Base-by-base conservation (phyloP, 2,329 filamentous ascomycete species). In the Dactylellina leptospora region DNA sequence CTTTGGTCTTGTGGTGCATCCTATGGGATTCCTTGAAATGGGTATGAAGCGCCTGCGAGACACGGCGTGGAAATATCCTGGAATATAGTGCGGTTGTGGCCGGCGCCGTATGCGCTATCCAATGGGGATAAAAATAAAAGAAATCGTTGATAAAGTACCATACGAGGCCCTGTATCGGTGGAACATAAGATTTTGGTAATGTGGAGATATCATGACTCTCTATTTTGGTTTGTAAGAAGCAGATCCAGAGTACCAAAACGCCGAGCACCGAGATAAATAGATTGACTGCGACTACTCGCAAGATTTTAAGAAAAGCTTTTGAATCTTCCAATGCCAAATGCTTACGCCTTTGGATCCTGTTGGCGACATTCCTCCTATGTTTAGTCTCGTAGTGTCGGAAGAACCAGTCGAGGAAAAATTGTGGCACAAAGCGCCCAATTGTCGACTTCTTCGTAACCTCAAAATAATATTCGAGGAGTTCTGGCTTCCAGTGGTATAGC, bases 111-210 rank as follows among this genome's bases (percentile, higher is more conserved):
- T 56, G 53, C 10, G 53, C 53, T 42, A 56, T 56, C 53, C 53
- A 56, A 45, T 56, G 53, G 1, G 53, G 53, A 25, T 56, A 56
- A 13, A 56, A 56, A 18, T 56, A 56, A 16, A 56, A 56, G 38
- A 56, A 45, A 25, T 56, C 53, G 36, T 56, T 56, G 33, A 56
- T 45, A 45, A 56, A 56, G 20, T 56, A 56, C 53, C 53, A 56
- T 2, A 56, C 53, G 9, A 45, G 36, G 16, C 36, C 53, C 45
- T 56, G 53, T 18, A 56, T 45, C n/a, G 53, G 53, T 28, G 53
- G 53, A 33, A 56, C 53, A 20, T 56, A 56, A 2, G 53, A 56
- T 18, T 44, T 56, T 16, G 53, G 53, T n/a, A 56, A 23, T 2
- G 13, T 45, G n/a, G 53, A 56, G 4, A 56, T 56, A 45, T 45